These are phyloP conservation scores for Orobanche coerulescens DNA, from an alignment of 257 asterid genomes.

Conservation along the genomic window DNA sequence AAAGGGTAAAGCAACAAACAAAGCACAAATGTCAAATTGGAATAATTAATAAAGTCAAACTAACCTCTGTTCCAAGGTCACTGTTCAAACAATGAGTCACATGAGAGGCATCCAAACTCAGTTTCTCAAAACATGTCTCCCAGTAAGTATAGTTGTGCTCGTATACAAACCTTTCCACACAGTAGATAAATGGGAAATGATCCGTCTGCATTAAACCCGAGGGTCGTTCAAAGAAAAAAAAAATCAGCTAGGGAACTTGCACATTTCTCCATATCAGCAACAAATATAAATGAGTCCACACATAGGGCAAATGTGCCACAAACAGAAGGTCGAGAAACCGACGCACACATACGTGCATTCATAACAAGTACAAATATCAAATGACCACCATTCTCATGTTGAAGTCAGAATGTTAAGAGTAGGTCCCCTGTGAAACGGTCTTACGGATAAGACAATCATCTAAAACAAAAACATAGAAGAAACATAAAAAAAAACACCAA, in stretches of 20 bases:
- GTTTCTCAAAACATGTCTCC: conserved; percentile 70
- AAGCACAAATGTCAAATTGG: background rate
- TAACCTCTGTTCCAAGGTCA: conserved; percentile 66
- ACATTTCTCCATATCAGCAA: background rate
- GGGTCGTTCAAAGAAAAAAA: background rate
- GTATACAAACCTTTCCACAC: conserved; percentile 70
- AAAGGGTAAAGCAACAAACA: background rate
- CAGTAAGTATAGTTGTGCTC: conserved; percentile 55
- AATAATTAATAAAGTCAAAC: conserved; percentile 11
- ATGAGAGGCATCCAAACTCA: conserved; percentile 60
- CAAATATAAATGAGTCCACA: background rate
- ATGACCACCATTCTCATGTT: background rate
- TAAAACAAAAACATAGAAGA: too few relatives aligned
- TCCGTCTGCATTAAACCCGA: conserved; percentile 49
- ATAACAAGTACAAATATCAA: conserved; percentile 5
- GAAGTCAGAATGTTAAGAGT: too few relatives aligned
- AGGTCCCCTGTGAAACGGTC: too few relatives aligned
- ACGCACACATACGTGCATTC: background rate
- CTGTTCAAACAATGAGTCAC: conserved; percentile 47
- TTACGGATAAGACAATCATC: too few relatives aligned
- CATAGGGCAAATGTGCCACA: background rate
- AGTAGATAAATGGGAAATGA: conserved; percentile 75
- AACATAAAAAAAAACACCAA: too few relatives aligned
- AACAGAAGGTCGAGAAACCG: background rate
- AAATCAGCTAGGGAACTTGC: background rate